Conservation (phyloP, 495 filamentous ascomycete species). For the Xylaria nigripes region DNA sequence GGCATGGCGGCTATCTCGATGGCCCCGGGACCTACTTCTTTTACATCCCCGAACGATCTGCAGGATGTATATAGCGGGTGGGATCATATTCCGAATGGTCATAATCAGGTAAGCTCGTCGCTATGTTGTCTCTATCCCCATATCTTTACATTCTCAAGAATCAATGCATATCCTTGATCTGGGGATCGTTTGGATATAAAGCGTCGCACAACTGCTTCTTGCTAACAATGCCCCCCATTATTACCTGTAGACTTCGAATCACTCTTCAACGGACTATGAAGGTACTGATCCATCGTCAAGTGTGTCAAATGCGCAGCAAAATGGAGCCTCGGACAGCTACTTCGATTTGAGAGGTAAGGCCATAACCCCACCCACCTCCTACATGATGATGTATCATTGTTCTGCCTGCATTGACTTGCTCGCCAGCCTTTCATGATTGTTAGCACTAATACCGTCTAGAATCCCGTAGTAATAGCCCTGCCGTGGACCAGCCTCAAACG, state of each 20-base stretch:
- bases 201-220: neutral
- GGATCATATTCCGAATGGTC: conserved; percentile 37
- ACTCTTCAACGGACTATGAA: conserved; percentile 18
- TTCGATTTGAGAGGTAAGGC: conserved; percentile 16
- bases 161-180: neutral
- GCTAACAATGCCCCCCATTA: conserved; percentile 5
- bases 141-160: neutral
- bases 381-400: neutral
- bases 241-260: conserved; percentile 13
- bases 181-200: neutral
- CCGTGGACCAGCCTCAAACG: neutral
- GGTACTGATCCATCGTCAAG: conserved; percentile 11
- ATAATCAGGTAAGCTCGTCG: conserved; percentile 30
- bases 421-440: neutral
- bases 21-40: conserved; percentile 37
- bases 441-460: conserved; percentile 1
- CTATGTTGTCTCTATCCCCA: neutral
- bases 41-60: conserved; percentile 45
- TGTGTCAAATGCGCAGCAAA: conserved; percentile 24
- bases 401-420: neutral
- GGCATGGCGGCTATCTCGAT: conserved; percentile 46
- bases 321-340: conserved; percentile 25
- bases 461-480: conserved; percentile 29
- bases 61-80: conserved; percentile 44
- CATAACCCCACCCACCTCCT: neutral